A percentile compares a stretch with the other conserved stretches of the same genome.
These are phyloP conservation scores for Stemphylium beticola DNA, from an alignment of 2,329 filamentous ascomycete species.

Conservation along the genomic window DNA sequence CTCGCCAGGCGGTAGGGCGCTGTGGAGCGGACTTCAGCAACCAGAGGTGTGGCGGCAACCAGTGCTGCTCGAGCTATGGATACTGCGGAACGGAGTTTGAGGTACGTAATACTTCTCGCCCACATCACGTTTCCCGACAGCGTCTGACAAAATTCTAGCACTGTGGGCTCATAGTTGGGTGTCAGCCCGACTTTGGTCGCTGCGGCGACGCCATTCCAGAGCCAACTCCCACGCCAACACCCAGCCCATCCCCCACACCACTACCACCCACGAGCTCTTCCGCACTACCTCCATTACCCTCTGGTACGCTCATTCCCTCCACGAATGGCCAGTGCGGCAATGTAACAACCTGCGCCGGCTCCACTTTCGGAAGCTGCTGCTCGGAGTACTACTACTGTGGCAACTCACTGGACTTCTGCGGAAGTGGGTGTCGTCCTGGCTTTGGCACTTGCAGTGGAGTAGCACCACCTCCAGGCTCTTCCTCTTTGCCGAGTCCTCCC, in stretches of 20 bases:
- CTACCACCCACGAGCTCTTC: constrained; percentile 27
- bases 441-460: constrained; percentile 34
- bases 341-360: constrained; percentile 36
- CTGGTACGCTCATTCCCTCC: constrained; percentile 31
- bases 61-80: constrained; percentile 35
- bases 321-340: constrained; percentile 39
- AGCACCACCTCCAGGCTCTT: constrained; percentile 20
- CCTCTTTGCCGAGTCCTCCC: constrained; percentile 10
- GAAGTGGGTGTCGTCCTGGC: constrained; percentile 30
- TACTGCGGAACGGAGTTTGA: constrained; percentile 37
- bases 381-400: constrained; percentile 38
- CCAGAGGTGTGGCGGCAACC: constrained; percentile 24
- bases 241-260: constrained; percentile 27
- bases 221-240: constrained; percentile 19
- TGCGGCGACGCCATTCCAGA: constrained; percentile 29
- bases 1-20: constrained; percentile 31
- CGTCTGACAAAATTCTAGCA: constrained; percentile 2
- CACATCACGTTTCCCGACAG: neutral
- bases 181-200: constrained; percentile 36
- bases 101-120: neutral
- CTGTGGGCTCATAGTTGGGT: constrained; percentile 31
- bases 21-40: constrained; percentile 31
- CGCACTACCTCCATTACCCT: constrained; percentile 29
- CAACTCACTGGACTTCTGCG: constrained; percentile 30
- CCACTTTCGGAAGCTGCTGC: constrained; percentile 32